Conservation (phyloP, 306 rosid genomes). For the Carpinus viminea region DNA sequence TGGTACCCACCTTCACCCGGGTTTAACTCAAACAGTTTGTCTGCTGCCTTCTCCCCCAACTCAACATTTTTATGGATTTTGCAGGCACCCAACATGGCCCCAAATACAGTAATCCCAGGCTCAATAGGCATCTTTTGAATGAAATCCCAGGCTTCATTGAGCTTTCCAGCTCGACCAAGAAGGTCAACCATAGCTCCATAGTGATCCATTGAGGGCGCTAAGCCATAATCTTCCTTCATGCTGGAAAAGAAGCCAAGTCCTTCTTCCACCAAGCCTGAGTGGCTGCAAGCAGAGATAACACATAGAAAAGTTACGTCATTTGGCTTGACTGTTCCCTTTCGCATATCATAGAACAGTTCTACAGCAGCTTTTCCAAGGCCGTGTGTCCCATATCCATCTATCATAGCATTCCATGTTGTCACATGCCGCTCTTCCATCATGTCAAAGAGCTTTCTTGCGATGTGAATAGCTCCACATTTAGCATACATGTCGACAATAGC, state of each 20-base stretch:
- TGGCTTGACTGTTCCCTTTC: slow-evolving; percentile 52
- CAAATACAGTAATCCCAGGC: slow-evolving; percentile 74
- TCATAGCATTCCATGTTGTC: slow-evolving; percentile 91
- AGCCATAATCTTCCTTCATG: slow-evolving; percentile 64
- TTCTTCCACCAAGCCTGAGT: slow-evolving; percentile 79
- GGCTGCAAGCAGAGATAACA: slow-evolving; percentile 84
- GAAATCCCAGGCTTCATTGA: slow-evolving; percentile 80
- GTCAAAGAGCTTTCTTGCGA: slow-evolving; percentile 74
- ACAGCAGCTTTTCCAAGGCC: slow-evolving; percentile 71
- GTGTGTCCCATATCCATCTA: slow-evolving; percentile 88
- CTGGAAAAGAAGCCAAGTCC: slow-evolving; percentile 59
- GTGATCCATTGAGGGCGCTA: slow-evolving; percentile 86
- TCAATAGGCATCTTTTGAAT: slow-evolving; percentile 71
- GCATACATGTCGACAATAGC: slow-evolving; percentile 85
- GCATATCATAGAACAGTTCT: slow-evolving; percentile 68
- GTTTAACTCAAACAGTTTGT: slow-evolving; percentile 58
- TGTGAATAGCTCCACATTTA: slow-evolving; percentile 70
- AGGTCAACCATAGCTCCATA: slow-evolving; percentile 88
- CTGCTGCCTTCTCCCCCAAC: slow-evolving; percentile 73
- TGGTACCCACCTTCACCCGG: slow-evolving; percentile 85
- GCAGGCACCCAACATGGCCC: slow-evolving; percentile 93
- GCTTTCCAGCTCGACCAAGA: slow-evolving; percentile 78
- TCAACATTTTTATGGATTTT: slow-evolving; percentile 77
- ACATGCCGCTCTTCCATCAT: slow-evolving; percentile 78
- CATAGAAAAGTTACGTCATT: slow-evolving; percentile 67